These are phyloP conservation scores for Phytophthora chlamydospora DNA, from an alignment of 352 stramenopile genomes.

Conservation along the genomic window DNA sequence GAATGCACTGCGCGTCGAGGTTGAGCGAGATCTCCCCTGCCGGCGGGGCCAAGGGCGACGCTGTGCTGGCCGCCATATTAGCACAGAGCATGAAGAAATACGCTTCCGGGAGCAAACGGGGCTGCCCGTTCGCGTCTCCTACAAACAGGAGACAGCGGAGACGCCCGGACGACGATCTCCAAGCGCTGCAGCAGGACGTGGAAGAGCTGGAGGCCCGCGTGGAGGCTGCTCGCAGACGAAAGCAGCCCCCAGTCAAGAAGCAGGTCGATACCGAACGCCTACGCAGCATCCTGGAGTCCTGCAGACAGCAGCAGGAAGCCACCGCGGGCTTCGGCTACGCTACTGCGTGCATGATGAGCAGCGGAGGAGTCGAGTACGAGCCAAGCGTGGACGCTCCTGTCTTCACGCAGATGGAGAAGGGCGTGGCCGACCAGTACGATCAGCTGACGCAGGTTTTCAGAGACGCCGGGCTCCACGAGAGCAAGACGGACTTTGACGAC, in stretches of 20 bases:
- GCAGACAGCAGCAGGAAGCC: conserved; percentile 8
- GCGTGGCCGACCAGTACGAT: conserved; percentile 23
- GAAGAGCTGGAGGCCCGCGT: conserved; percentile 32
- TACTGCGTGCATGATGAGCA: background rate
- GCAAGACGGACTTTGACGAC: conserved; percentile 21
- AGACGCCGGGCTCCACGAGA: conserved; percentile 33
- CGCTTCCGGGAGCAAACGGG: conserved; percentile 16
- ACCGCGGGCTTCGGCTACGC: conserved; percentile 1
- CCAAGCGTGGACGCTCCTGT: conserved; percentile 22
- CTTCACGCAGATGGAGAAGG: conserved; percentile 32
- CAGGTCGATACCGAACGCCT: conserved; percentile 18
- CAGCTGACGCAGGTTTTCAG: conserved; percentile 33
- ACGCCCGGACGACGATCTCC: conserved; percentile 23
- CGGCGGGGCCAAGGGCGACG: conserved; percentile 15
- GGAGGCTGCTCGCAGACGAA: conserved; percentile 14
- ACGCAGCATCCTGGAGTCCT: conserved; percentile 24
- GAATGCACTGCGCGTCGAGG: conserved; percentile 31
- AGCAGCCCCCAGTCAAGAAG: conserved; percentile 3
- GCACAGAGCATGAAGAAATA: conserved; percentile 28
- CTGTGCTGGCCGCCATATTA: conserved; percentile 29
- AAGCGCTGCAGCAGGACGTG: conserved; percentile 32
- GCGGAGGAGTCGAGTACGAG: conserved; percentile 33
- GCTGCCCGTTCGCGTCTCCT: conserved; percentile 24
- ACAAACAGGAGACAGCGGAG: conserved; percentile 5
- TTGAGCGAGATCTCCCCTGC: conserved; percentile 20